Evolutionary conservation across 257 asterid species (phyloP).

Genomic region (Nicotiana paniculata): DNA sequence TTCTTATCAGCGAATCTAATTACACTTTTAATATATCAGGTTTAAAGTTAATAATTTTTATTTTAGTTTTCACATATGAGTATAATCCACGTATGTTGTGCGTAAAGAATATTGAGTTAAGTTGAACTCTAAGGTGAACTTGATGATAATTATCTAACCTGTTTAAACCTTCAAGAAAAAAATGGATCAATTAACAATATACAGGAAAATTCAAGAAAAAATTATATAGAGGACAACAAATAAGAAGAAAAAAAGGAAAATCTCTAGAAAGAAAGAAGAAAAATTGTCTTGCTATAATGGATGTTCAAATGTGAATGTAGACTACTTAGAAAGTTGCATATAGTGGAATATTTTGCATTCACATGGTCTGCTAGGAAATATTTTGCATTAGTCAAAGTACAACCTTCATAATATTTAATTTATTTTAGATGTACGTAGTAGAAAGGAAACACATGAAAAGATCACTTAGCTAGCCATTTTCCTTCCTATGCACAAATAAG

Average conservation of each 20-base stretch:
- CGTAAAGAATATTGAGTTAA: no score
- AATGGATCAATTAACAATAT: no score
- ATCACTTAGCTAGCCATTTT: background rate
- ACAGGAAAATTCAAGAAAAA: no score
- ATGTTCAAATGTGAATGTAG: background rate
- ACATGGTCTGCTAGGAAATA: background rate
- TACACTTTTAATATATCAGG: no score
- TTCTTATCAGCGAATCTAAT: no score
- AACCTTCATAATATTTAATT: background rate
- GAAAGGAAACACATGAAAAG: background rate
- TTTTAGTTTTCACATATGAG: no score
- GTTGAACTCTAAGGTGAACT: no score
- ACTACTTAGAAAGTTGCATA: background rate
- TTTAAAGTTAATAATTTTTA: no score
- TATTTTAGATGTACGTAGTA: background rate
- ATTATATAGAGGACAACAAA: background rate
- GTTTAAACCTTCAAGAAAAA: no score
- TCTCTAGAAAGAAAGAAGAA: background rate
- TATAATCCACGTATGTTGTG: no score
- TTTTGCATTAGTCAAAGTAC: background rate
- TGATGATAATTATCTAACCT: no score
- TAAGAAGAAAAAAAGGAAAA: background rate
- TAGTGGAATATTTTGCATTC: conserved; percentile 2
- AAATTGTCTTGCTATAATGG: background rate
- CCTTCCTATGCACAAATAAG: background rate